phyloP scores from a whole-genome alignment of 805 yeast genomes.

The Clavispora fructus region DNA sequence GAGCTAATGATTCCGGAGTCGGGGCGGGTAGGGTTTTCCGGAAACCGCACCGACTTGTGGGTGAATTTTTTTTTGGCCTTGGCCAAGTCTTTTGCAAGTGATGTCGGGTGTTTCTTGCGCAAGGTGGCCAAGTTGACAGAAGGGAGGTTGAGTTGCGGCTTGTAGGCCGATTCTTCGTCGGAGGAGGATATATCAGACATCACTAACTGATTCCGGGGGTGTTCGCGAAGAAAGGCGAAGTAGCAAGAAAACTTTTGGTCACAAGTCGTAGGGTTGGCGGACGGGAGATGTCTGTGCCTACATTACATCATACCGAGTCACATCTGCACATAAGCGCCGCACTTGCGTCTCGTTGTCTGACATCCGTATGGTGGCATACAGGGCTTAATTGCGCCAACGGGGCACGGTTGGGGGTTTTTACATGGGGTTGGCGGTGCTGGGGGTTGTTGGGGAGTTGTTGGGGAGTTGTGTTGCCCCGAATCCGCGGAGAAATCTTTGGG shows the following conservation, averaged over 20 bases:
- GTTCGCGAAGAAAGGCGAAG: neutral
- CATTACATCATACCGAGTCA: neutral
- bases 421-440: too few relatives aligned
- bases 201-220: neutral
- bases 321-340: neutral
- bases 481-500: too few relatives aligned
- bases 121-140: constrained; percentile 25
- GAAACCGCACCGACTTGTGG: constrained; percentile 24
- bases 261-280: neutral
- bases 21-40: constrained; percentile 21
- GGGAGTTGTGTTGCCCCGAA: too few relatives aligned
- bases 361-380: too few relatives aligned
- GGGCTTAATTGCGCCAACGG: too few relatives aligned
- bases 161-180: constrained; percentile 24
- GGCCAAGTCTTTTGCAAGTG: constrained; percentile 11
- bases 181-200: constrained; percentile 19
- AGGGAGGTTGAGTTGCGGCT: constrained; percentile 28
- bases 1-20: constrained; percentile 24
- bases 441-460: too few relatives aligned
- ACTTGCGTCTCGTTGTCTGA: neutral
- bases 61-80: constrained; percentile 19
- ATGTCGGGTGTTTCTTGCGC: constrained; percentile 12
- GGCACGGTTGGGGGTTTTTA: too few relatives aligned
- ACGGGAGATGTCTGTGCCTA: constrained; percentile 8
- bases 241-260: neutral